Evolutionary conservation across 768 basidiomycete species (phyloP).

Genomic region (Mycena amicta): DNA sequence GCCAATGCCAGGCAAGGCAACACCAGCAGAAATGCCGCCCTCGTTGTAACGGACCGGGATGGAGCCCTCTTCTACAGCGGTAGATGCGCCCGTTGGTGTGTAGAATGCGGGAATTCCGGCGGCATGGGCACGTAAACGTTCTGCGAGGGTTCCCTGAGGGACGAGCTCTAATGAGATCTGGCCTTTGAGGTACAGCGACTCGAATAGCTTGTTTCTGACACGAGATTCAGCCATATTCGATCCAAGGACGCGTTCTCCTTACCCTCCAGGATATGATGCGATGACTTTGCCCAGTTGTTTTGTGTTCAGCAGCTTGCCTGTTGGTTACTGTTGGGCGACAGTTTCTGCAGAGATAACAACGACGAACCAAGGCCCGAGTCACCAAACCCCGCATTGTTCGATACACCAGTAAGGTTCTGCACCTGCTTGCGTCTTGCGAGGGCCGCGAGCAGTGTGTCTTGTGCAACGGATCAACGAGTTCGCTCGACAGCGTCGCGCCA

Average conservation of each 20-base stretch:
- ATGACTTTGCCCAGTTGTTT: constrained; percentile 83
- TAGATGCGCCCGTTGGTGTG: constrained; percentile 87
- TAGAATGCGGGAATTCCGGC: constrained; percentile 94
- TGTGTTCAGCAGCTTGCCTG: constrained; percentile 74
- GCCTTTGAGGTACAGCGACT: constrained; percentile 77
- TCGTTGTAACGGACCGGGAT: constrained; percentile 81
- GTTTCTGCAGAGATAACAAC: not conserved
- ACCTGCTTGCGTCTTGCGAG: constrained; percentile 75
- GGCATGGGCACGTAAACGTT: constrained; percentile 85
- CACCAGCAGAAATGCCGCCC: constrained; percentile 70
- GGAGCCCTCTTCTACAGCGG: constrained; percentile 76
- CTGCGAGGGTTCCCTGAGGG: constrained; percentile 89
- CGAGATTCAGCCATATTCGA: constrained; percentile 3
- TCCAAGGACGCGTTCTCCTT: constrained; percentile 23
- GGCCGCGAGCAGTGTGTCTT: constrained; percentile 83
- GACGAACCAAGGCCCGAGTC: constrained; percentile 69
- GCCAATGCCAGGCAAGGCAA: constrained; percentile 70
- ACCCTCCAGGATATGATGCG: constrained; percentile 90
- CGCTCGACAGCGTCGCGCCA: not conserved
- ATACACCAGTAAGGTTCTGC: constrained; percentile 76
- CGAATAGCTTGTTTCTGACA: constrained; percentile 84
- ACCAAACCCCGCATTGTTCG: constrained; percentile 82
- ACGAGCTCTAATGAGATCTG: constrained; percentile 85
- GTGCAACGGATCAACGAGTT: not conserved
- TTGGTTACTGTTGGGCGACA: constrained; percentile 3